phyloP scores from a whole-genome alignment of 306 rosid genomes.

The Prunus persica region Prunus_persica_NCBIv2 NC_034014.1:3927501-3928000 shows the following conservation, averaged over 20 bases:
- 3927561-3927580: constrained; percentile 62
- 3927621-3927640: constrained; percentile 38
- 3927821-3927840: constrained; percentile 53
- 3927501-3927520: constrained; percentile 44
- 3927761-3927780: constrained; percentile 34
- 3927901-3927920: constrained; percentile 46
- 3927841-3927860: constrained; percentile 55
- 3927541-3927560: constrained; percentile 56
- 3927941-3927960: constrained; percentile 43
- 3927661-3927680: constrained; percentile 34
- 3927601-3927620: constrained; percentile 39
- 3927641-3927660: constrained; percentile 23
- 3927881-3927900: constrained; percentile 47
- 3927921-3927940: constrained; percentile 44
- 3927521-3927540: constrained; percentile 41
- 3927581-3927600: constrained; percentile 44
- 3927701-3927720: constrained; percentile 28
- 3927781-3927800: constrained; percentile 49
- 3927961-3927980: constrained; percentile 53
- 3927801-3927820: constrained; percentile 54
- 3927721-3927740: constrained; percentile 20
- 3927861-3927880: constrained; percentile 44
- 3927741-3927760: constrained; percentile 35
- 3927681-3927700: constrained; percentile 36
- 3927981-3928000: constrained; percentile 54